Evolutionary conservation across 139 green algal genomes (phyloP), one percentile per base, ranked within the genome.

Genomic region (Zygnema circumcarinatum): DNA sequence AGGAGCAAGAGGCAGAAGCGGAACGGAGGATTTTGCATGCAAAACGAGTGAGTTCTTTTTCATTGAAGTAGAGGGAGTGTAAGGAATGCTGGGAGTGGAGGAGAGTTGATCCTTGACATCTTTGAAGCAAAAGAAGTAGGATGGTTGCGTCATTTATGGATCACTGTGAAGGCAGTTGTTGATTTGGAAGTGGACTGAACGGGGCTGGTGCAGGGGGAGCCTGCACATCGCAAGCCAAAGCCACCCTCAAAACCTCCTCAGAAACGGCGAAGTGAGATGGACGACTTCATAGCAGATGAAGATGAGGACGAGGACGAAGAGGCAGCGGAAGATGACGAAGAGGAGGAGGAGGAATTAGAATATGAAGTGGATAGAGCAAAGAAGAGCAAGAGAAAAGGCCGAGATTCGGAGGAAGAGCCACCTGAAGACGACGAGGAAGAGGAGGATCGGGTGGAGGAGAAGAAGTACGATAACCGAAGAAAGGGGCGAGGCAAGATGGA

Each of bases 11-110:
- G 35, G 74, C 84, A 40, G 78, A 69, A 20, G 90, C 67, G 0
- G 86, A 21, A 2, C 3, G 69, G n/a, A 72, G 74, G 40, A 83
- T 88, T 2, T 41, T 88, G 3, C 32, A 88, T 41, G 81, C 81
- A 25, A 88, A 88, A 39, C 21, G 38, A 35, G 79, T 85, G 40
- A 56, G 32, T 41, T 72, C 54, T 72, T 29, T 72, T 29, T 72
- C 54, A n/a, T n/a, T n/a, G n/a, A n/a, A n/a, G n/a, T n/a, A n/a
- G n/a, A n/a, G n/a, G n/a, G n/a, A n/a, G n/a, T n/a, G n/a, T n/a
- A n/a, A n/a, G n/a, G n/a, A n/a, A n/a, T n/a, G n/a, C n/a, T n/a
- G n/a, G n/a, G n/a, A n/a, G n/a, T n/a, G n/a, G n/a, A n/a, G n/a
- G n/a, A n/a, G n/a, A n/a, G n/a, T n/a, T n/a, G n/a, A n/a, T n/a